Evolutionary conservation across 1,284 basidiomycete genomes (phyloP).

Genomic region (Tylopilus sp.): DNA sequence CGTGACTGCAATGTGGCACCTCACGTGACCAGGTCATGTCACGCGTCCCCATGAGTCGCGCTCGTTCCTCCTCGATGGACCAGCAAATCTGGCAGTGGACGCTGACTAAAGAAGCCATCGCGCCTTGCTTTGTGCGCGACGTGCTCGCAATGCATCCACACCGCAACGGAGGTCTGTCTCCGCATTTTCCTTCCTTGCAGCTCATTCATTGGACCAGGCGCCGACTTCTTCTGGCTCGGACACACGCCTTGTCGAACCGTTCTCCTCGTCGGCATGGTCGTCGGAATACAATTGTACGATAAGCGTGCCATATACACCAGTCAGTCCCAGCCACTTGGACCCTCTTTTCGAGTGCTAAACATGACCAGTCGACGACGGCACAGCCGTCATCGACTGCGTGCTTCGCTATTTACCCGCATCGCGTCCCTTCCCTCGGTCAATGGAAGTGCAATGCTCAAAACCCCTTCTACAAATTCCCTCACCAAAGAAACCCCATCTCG

Average conservation of each 20-base stretch:
- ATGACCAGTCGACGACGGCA: slow-evolving; percentile 67
- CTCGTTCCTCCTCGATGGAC: slow-evolving; percentile 5
- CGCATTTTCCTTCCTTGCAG: background rate
- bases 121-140: slow-evolving; percentile 61
- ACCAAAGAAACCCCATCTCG: slow-evolving; percentile 18
- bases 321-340: slow-evolving; percentile 29
- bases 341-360: slow-evolving; percentile 1
- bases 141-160: slow-evolving; percentile 48
- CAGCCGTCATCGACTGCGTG: slow-evolving; percentile 62
- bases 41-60: slow-evolving; percentile 5
- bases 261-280: slow-evolving; percentile 56
- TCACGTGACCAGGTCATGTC: background rate
- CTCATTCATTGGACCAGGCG: slow-evolving; percentile 27
- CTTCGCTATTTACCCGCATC: slow-evolving; percentile 34
- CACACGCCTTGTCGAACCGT: slow-evolving; percentile 66
- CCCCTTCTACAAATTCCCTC: slow-evolving; percentile 1
- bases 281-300: slow-evolving; percentile 59
- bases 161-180: slow-evolving; percentile 35
- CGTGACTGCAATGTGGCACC: slow-evolving; percentile 6
- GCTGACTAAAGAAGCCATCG: slow-evolving; percentile 52
- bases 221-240: slow-evolving; percentile 67
- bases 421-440: background rate
- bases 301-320: slow-evolving; percentile 55
- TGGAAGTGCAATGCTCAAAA: slow-evolving; percentile 8
- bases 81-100: slow-evolving; percentile 55